A percentile compares a stretch with the other conserved stretches of the same genome.
These are phyloP conservation scores for Cenchrus americanus DNA, from an alignment of 176 grass and related monocot genomes.

Conservation along the genomic window DNA sequence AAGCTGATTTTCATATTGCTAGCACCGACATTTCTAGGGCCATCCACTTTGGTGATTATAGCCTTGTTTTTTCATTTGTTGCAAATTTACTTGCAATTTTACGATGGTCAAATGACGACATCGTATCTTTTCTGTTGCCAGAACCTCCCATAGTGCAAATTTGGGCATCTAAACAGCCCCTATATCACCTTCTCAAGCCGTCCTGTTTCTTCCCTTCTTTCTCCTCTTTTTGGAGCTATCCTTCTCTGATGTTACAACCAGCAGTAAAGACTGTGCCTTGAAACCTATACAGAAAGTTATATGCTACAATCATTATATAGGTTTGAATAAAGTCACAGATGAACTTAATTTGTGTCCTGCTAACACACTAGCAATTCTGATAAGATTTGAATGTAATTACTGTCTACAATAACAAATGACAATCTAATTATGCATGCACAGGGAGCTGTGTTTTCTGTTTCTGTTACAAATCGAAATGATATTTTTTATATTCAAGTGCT, in stretches of 20 bases:
- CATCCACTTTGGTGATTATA: conserved; percentile 3
- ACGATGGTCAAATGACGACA: neutral
- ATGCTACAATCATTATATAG: neutral
- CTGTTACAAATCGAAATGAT: neutral
- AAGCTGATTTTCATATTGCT: neutral
- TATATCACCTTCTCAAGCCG: neutral
- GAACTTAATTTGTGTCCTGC: neutral
- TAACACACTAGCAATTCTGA: neutral
- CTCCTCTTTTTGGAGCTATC: neutral
- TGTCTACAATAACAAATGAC: too few relatives aligned
- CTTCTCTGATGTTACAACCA: neutral
- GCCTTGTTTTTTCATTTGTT: neutral
- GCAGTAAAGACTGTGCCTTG: neutral
- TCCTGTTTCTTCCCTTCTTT: neutral
- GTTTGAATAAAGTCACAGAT: neutral
- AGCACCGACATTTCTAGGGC: neutral
- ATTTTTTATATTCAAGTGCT: neutral
- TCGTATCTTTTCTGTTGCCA: neutral
- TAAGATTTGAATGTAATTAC: too few relatives aligned
- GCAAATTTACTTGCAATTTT: neutral
- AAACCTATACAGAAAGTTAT: neutral
- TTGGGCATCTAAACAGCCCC: too few relatives aligned
- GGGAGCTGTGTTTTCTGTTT: neutral
- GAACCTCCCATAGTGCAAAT: neutral
- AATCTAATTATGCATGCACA: too few relatives aligned